phyloP scores from a whole-genome alignment of 2,329 filamentous ascomycete species.

The Ceratocystis albifundus region DNA sequence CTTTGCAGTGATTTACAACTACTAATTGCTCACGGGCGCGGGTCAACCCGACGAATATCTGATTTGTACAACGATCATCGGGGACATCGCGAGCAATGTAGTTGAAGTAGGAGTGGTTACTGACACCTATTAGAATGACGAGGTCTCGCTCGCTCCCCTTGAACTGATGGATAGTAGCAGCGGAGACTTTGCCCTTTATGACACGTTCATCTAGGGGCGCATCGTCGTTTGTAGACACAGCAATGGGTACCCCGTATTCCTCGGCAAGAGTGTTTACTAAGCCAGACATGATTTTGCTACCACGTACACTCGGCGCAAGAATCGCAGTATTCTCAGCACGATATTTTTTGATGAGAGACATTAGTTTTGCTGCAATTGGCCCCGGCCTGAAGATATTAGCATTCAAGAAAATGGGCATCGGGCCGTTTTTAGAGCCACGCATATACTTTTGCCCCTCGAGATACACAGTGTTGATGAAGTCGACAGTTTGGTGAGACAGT shows the following conservation, averaged over 20 bases:
- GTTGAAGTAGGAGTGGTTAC: constrained; percentile 27
- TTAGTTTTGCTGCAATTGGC: constrained; percentile 24
- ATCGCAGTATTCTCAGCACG: constrained; percentile 23
- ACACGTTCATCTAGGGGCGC: constrained; percentile 26
- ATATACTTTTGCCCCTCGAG: constrained; percentile 28
- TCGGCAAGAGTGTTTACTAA: constrained; percentile 17
- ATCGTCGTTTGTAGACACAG: constrained; percentile 26
- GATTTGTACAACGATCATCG: constrained; percentile 28
- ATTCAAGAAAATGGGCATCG: constrained; percentile 27
- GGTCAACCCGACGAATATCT: constrained; percentile 29
- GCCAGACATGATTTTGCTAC: background rate
- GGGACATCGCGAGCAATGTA: constrained; percentile 26
- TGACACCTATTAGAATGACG: constrained; percentile 27
- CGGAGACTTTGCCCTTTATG: constrained; percentile 27
- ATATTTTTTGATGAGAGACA: constrained; percentile 25
- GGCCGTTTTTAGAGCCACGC: constrained; percentile 27
- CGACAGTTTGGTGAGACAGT: constrained; percentile 25
- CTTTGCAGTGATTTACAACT: constrained; percentile 25
- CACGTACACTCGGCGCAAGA: constrained; percentile 13
- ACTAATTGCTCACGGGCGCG: constrained; percentile 28
- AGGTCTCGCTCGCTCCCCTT: constrained; percentile 30
- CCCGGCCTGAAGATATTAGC: constrained; percentile 19
- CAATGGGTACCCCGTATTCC: constrained; percentile 25
- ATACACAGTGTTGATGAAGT: constrained; percentile 28
- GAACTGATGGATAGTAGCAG: constrained; percentile 30